phyloP scores from a whole-genome alignment of 2,329 filamentous ascomycete species.

The Neurospora sp. region DNA sequence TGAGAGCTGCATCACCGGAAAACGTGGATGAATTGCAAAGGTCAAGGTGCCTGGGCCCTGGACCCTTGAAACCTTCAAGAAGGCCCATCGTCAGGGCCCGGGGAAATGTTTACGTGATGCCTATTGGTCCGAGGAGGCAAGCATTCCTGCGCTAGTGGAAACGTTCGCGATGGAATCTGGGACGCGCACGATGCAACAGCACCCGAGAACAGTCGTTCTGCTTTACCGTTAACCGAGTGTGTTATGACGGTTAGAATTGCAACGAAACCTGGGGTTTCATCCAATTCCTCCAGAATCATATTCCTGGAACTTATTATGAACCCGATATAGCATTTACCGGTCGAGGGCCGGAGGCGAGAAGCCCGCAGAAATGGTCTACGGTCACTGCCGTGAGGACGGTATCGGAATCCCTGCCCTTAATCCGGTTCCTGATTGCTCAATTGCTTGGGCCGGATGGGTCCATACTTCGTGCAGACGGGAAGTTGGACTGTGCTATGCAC shows the following conservation, averaged over 20 bases:
- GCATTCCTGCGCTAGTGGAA: slow-evolving; percentile 16
- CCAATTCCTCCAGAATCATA: slow-evolving; percentile 4
- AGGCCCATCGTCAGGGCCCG: slow-evolving; percentile 14
- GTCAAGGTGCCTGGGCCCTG: not conserved
- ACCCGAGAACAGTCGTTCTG: not conserved
- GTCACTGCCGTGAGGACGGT: not conserved
- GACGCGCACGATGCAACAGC: not conserved
- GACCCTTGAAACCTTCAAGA: slow-evolving; percentile 15
- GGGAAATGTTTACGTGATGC: slow-evolving; percentile 10
- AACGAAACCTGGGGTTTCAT: not conserved
- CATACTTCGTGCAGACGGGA: not conserved
- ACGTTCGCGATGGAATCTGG: not conserved
- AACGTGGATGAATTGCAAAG: not conserved
- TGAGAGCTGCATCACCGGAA: not conserved
- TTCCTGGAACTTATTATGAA: slow-evolving; percentile 8
- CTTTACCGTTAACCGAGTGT: not conserved
- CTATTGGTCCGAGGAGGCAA: slow-evolving; percentile 10
- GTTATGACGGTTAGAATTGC: slow-evolving; percentile 2
- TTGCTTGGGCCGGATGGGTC: not conserved
- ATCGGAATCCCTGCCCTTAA: not conserved
- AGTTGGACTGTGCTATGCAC: not conserved
- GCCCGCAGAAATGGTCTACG: not conserved
- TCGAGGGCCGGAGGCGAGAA: not conserved
- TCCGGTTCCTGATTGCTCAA: not conserved
- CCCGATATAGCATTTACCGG: slow-evolving; percentile 4